Percentiles rank a stretch among this genome's conserved stretches.
Evolutionary conservation across 2,329 filamentous ascomycete genomes (phyloP).

Genomic region (Lachnellula arida): DNA sequence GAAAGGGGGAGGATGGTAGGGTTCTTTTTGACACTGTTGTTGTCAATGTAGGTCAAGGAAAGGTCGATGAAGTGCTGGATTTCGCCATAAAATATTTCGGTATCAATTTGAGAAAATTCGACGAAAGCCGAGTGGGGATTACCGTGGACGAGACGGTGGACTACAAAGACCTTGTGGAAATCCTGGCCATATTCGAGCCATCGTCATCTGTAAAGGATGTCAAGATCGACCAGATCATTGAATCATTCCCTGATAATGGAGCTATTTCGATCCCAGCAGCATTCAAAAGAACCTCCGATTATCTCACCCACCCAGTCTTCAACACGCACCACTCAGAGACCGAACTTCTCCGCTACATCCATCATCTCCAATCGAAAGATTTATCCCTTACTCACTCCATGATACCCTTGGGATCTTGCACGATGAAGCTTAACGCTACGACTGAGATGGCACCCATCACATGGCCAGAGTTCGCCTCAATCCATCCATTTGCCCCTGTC

Average conservation of each 20-base stretch:
- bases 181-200: constrained; percentile 50
- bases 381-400: constrained; percentile 92
- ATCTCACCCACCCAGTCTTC: constrained; percentile 87
- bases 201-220: constrained; percentile 17
- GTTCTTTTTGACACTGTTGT: constrained; percentile 78
- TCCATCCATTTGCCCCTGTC: constrained; percentile 74
- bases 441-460: constrained; percentile 89
- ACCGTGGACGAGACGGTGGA: constrained; percentile 74
- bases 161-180: constrained; percentile 49
- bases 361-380: constrained; percentile 91
- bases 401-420: constrained; percentile 95
- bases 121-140: constrained; percentile 59
- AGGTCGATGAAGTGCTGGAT: constrained; percentile 48
- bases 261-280: constrained; percentile 45
- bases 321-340: constrained; percentile 95
- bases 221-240: constrained; percentile 38
- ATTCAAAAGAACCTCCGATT: constrained; percentile 68
- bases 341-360: constrained; percentile 87
- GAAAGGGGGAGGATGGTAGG: constrained; percentile 49
- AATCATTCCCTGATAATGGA: constrained; percentile 37
- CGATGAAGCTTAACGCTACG: constrained; percentile 96
- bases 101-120: constrained; percentile 61
- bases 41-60: constrained; percentile 50
- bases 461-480: constrained; percentile 66
- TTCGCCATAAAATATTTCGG: constrained; percentile 45